Evolutionary conservation across 73 alveolate genomes (phyloP).

Genomic region (Paramecium primaurelia): DNA sequence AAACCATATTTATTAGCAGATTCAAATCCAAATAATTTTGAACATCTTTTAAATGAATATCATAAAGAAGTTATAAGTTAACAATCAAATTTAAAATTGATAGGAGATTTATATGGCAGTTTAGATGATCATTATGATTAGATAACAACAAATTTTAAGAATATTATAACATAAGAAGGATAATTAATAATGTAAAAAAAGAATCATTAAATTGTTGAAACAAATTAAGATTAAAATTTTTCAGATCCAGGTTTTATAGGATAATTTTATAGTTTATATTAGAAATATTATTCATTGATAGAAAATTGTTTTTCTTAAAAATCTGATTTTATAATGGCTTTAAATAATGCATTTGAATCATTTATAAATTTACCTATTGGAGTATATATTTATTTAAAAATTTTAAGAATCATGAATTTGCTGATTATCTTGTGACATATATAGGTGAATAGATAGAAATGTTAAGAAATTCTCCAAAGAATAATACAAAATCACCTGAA

Average conservation of each 20-base stretch:
- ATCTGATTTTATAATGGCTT: slow-evolving; percentile 18
- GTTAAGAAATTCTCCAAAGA: neutral
- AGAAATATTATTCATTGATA: neutral
- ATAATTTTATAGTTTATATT: neutral
- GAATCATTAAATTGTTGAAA: neutral
- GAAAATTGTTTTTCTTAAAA: neutral
- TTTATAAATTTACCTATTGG: neutral
- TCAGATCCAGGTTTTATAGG: neutral
- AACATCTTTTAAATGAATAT: neutral
- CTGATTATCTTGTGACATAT: neutral
- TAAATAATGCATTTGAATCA: slow-evolving; percentile 28
- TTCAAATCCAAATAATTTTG: neutral
- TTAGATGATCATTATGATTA: slow-evolving; percentile 31
- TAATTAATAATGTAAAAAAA: neutral
- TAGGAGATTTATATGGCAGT: neutral
- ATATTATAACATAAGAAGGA: neutral
- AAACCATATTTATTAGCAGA: neutral
- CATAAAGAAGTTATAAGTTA: neutral
- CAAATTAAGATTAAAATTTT: neutral
- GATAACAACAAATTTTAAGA: neutral
- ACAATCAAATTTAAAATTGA: neutral
- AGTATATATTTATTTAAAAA: neutral
- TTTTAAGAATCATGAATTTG: neutral
- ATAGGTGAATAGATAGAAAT: neutral
- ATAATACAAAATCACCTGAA: neutral